Evolutionary conservation across 768 basidiomycete species (phyloP).

Genomic region (Nevesoporus exiguus): DNA sequence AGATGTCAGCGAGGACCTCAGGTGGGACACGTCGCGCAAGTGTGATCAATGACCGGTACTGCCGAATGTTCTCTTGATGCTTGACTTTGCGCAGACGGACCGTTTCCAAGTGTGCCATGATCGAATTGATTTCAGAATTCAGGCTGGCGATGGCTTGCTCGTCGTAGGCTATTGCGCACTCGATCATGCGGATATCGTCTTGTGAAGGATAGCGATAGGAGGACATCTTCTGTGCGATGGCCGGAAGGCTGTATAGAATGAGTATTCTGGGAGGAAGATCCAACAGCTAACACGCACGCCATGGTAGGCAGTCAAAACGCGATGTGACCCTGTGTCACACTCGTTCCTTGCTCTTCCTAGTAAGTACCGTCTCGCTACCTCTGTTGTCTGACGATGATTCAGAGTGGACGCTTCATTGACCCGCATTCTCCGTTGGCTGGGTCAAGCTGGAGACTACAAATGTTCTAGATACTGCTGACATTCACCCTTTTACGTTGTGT

Average conservation of each 20-base stretch:
- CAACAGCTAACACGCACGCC: conserved; percentile 8
- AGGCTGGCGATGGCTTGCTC: conserved; percentile 40
- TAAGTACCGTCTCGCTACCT: conserved; percentile 18
- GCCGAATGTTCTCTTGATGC: conserved; percentile 42
- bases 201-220: conserved; percentile 20
- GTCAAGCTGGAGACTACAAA: conserved; percentile 71
- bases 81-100: conserved; percentile 42
- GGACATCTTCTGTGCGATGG: conserved; percentile 15
- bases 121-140: conserved; percentile 42
- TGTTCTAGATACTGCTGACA: conserved; percentile 96
- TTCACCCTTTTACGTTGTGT: conserved; percentile 22
- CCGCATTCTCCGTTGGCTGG: conserved; percentile 46
- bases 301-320: not conserved
- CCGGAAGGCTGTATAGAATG: conserved; percentile 2
- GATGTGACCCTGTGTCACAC: conserved; percentile 19
- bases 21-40: conserved; percentile 54
- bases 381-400: conserved; percentile 75
- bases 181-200: conserved; percentile 18
- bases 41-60: conserved; percentile 46
- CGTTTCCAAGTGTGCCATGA: conserved; percentile 38
- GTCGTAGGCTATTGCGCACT: conserved; percentile 32
- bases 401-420: conserved; percentile 90
- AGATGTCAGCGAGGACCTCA: conserved; percentile 53
- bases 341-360: conserved; percentile 4
- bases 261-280: not conserved